phyloP scores from a whole-genome alignment of 2,329 filamentous ascomycete species.

The Orbilia blumenaviensis region DNA sequence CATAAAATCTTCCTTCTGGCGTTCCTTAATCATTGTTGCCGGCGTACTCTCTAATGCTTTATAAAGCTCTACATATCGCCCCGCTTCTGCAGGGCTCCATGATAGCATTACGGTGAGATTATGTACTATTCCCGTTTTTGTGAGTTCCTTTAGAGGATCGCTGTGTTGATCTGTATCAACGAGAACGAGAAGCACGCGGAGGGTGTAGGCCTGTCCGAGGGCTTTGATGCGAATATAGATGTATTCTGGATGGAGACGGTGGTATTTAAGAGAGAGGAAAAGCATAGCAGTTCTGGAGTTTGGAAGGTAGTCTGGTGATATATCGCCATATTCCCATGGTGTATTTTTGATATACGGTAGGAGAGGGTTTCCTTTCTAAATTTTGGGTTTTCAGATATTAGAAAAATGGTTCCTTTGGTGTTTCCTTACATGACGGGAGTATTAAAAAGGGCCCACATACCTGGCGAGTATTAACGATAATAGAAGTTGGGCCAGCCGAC shows the following conservation, averaged over 20 bases:
- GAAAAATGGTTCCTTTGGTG: background rate
- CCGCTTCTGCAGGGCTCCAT: constrained; percentile 94
- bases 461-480: constrained; percentile 56
- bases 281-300: constrained; percentile 88
- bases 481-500: constrained; percentile 45
- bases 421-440: constrained; percentile 62
- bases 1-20: constrained; percentile 82
- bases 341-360: constrained; percentile 81
- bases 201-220: constrained; percentile 82
- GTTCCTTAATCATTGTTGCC: constrained; percentile 80
- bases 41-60: constrained; percentile 93
- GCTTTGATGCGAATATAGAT: constrained; percentile 91
- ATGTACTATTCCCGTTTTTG: constrained; percentile 91
- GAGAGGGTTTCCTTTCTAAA: constrained; percentile 92
- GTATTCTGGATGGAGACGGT: constrained; percentile 96
- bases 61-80: constrained; percentile 91
- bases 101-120: constrained; percentile 90
- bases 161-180: constrained; percentile 88
- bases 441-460: constrained; percentile 71
- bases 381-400: background rate
- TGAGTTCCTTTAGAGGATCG: constrained; percentile 84
- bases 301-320: constrained; percentile 91
- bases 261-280: constrained; percentile 95
- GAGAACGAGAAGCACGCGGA: constrained; percentile 89
- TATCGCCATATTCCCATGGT: constrained; percentile 96